Conservation (phyloP, 2,329 filamentous ascomycete species). For the Gremmenia infestans region DNA sequence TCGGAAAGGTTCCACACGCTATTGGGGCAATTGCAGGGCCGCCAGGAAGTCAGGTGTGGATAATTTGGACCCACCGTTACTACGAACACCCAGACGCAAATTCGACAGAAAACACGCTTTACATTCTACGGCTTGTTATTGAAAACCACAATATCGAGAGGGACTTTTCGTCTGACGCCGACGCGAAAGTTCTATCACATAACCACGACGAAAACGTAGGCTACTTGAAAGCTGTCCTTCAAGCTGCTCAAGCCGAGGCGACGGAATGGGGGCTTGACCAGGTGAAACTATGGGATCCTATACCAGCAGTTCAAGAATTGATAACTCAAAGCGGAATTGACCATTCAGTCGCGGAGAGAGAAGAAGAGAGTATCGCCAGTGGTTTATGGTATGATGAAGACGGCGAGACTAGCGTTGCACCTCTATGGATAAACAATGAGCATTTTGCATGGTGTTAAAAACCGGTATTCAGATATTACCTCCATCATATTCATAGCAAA, state of each 20-base stretch:
- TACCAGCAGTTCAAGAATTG: slow-evolving; percentile 43
- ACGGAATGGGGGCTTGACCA: slow-evolving; percentile 62
- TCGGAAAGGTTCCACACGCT: slow-evolving; percentile 48
- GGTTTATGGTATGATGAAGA: slow-evolving; percentile 60
- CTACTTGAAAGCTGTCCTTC: slow-evolving; percentile 57
- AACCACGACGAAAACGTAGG: slow-evolving; percentile 18
- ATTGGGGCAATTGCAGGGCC: slow-evolving; percentile 64
- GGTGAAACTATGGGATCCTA: slow-evolving; percentile 80
- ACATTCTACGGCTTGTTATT: slow-evolving; percentile 63
- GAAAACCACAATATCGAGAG: slow-evolving; percentile 43
- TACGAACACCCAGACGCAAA: slow-evolving; percentile 43
- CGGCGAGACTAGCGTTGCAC: slow-evolving; percentile 39
- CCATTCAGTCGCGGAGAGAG: slow-evolving; percentile 47
- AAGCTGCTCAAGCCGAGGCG: slow-evolving; percentile 64
- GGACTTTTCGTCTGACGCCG: neutral
- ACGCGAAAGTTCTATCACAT: neutral
- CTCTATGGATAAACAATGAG: slow-evolving; percentile 69
- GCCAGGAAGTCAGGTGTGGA: slow-evolving; percentile 58
- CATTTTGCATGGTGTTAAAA: slow-evolving; percentile 66
- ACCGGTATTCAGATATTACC: neutral
- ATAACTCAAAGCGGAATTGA: slow-evolving; percentile 44
- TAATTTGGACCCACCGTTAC: slow-evolving; percentile 64
- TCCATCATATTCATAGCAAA: no score
- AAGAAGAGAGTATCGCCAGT: slow-evolving; percentile 61
- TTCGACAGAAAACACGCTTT: slow-evolving; percentile 55